These are phyloP conservation scores for Talaromyces atroroseus DNA, from an alignment of 2,329 filamentous ascomycete genomes.

Conservation along the genomic window DNA sequence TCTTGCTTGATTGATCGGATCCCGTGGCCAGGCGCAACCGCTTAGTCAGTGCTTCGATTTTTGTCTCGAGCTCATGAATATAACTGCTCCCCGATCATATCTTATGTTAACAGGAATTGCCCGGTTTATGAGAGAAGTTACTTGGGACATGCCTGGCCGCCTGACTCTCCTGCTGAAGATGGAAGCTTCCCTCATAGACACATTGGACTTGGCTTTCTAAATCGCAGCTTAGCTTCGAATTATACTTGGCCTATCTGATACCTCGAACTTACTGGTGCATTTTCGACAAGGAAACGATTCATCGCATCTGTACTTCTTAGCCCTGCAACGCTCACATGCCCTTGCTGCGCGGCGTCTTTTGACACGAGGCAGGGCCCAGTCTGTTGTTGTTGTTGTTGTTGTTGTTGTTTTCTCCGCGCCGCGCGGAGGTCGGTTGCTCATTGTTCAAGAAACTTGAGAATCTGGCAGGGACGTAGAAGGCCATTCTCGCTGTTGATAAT, in stretches of 20 bases:
- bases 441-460: background rate
- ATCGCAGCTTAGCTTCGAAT: slow-evolving; percentile 2
- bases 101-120: background rate
- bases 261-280: slow-evolving; percentile 35
- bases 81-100: slow-evolving; percentile 23
- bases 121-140: background rate
- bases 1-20: background rate
- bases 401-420: background rate
- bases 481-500: too few relatives aligned
- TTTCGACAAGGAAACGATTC: slow-evolving; percentile 42
- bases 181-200: slow-evolving; percentile 31
- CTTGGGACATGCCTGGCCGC: slow-evolving; percentile 23
- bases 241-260: slow-evolving; percentile 2
- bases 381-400: too few relatives aligned
- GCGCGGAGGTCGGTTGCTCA: background rate
- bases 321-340: slow-evolving; percentile 43
- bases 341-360: slow-evolving; percentile 41
- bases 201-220: slow-evolving; percentile 30
- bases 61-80: slow-evolving; percentile 32
- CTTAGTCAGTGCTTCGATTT: slow-evolving; percentile 25
- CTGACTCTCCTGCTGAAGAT: slow-evolving; percentile 25
- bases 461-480: background rate
- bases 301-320: slow-evolving; percentile 48
- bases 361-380: slow-evolving; percentile 7
- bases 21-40: slow-evolving; percentile 15